phyloP scores from a whole-genome alignment of 768 basidiomycete species.

The Mycena metata region DNA sequence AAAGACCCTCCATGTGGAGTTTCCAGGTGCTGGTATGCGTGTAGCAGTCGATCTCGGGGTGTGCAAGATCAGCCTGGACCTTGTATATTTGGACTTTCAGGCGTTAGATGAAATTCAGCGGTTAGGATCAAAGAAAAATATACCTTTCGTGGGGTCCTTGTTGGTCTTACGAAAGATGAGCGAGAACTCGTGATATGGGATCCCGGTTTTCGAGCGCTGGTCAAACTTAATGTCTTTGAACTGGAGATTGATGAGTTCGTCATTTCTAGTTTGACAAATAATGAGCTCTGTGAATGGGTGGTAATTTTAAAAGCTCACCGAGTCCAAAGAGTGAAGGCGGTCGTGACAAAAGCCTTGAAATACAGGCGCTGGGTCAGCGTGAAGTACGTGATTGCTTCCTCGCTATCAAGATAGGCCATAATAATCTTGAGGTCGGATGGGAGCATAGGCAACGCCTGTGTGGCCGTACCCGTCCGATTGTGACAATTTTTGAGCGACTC shows the following conservation, averaged over 20 bases:
- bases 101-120: neutral
- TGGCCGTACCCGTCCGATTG: conserved; percentile 33
- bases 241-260: conserved; percentile 37
- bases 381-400: conserved; percentile 19
- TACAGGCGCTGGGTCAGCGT: conserved; percentile 25
- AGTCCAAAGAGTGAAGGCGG: conserved; percentile 39
- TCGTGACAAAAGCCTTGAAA: conserved; percentile 39
- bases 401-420: conserved; percentile 34
- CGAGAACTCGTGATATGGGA: conserved; percentile 33
- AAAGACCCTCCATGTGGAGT: conserved; percentile 18
- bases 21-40: conserved; percentile 34
- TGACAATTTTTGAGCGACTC: conserved; percentile 37
- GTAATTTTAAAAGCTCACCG: conserved; percentile 9
- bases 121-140: neutral
- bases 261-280: conserved; percentile 25
- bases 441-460: conserved; percentile 41
- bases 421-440: conserved; percentile 38
- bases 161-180: conserved; percentile 42
- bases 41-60: conserved; percentile 41
- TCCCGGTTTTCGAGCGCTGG: conserved; percentile 18
- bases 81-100: conserved; percentile 29
- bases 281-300: neutral
- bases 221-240: conserved; percentile 28
- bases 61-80: conserved; percentile 26
- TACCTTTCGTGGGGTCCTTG: conserved; percentile 40